phyloP scores from a whole-genome alignment of 495 filamentous ascomycete genomes.

The Podospora fimiseda region DNA sequence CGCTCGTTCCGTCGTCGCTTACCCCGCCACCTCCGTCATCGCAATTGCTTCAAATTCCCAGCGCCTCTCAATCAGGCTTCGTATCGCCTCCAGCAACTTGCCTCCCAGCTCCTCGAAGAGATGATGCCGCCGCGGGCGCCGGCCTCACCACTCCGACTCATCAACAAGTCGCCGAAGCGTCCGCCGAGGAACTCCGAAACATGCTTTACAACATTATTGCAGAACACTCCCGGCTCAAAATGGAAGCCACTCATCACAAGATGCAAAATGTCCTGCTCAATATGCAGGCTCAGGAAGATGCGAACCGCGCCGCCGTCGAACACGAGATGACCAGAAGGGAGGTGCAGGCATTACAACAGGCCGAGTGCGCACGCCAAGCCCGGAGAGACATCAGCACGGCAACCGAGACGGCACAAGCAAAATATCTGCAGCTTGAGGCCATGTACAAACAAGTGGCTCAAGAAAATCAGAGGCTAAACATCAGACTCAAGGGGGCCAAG shows the following conservation, averaged over 20 bases:
- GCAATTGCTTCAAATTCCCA: slow-evolving; percentile 46
- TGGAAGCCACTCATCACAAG: slow-evolving; percentile 85
- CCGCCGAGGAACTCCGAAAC: slow-evolving; percentile 50
- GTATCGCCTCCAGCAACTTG: slow-evolving; percentile 53
- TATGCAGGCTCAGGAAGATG: slow-evolving; percentile 79
- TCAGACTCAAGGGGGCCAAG: slow-evolving; percentile 64
- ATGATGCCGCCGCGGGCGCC: slow-evolving; percentile 40
- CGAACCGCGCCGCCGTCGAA: slow-evolving; percentile 85
- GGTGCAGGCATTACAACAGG: slow-evolving; percentile 74
- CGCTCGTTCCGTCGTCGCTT: slow-evolving; percentile 47
- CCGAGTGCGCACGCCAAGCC: slow-evolving; percentile 45
- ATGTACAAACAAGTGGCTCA: slow-evolving; percentile 54
- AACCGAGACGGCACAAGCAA: slow-evolving; percentile 37
- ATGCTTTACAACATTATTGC: slow-evolving; percentile 48
- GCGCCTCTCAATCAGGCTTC: slow-evolving; percentile 27
- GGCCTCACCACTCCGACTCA: slow-evolving; percentile 53
- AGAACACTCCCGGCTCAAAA: slow-evolving; percentile 59
- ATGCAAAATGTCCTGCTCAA: slow-evolving; percentile 81
- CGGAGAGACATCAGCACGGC: slow-evolving; percentile 36
- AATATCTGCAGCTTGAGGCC: slow-evolving; percentile 41
- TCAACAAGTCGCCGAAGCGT: slow-evolving; percentile 59
- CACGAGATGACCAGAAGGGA: slow-evolving; percentile 88
- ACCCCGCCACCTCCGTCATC: slow-evolving; percentile 75
- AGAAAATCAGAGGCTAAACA: slow-evolving; percentile 56
- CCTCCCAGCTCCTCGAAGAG: slow-evolving; percentile 45